Evolutionary conservation across 2,329 filamentous ascomycete species (phyloP), one percentile per base, ranked within the genome.

Genomic region (Fusarium sarcochroum): DNA sequence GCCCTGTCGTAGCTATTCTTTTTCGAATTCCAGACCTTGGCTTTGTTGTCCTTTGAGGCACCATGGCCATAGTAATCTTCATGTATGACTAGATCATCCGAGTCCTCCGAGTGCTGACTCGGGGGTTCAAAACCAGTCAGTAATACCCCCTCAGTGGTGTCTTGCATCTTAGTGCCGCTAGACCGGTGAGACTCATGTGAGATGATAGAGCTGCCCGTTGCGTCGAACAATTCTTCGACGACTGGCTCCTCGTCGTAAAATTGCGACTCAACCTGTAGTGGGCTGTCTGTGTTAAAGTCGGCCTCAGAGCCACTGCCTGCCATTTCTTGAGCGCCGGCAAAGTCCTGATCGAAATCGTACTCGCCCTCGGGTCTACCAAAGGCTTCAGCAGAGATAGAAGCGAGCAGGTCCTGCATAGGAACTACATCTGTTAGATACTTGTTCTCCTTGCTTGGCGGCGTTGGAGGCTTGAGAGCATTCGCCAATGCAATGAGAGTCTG

Each of bases 361-460:
- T 88, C 86, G 10, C 87, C 87, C 66, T 89, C 86, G 1, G 87
- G 82, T 59, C 79, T 85, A 6, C 87, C 86, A 76, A 97, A 94
- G 0, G 93, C 93, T 77, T 98, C 93, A 2, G 93, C 93, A 8
- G 93, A 93, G 70, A 99, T 93, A 0, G 95, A 98, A 7, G 93
- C 91, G 64, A 99, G 87, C 80, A 99, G 89, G 71, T 98, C 92
- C 72, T 96, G 85, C 8, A 99, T 87, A 0, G 94, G 94, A 62
- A 97, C 89, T 5, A 97, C 87, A 64, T 95, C 89, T 1, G 94
- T 98, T 35, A 93, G 88, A 77, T 97, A 99, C 76, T 96, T 96
- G 68, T 90, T 88, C 70, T 92, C 90, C 64, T 91, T 93, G 74
- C 88, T 95, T 2, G 94, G 93, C 1, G 94, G 91, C 9, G 89